Evolutionary conservation across 208 protist genomes (phyloP).

Genomic region (Crithidia sp.): DNA sequence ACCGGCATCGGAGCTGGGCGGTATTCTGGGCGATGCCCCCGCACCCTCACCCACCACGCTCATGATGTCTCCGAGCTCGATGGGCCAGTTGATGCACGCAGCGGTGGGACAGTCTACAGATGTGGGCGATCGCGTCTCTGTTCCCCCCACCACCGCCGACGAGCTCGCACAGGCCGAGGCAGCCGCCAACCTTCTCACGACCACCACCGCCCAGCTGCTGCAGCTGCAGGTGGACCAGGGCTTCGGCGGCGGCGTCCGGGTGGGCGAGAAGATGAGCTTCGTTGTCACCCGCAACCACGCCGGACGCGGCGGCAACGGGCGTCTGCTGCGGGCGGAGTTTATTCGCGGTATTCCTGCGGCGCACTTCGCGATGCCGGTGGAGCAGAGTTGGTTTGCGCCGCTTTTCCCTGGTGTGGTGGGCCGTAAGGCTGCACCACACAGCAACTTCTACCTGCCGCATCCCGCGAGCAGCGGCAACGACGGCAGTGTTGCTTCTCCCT

Average conservation of each 20-base stretch:
- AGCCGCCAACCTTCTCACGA: constrained; percentile 51
- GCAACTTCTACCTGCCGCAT: not conserved
- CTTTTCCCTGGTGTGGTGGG: constrained; percentile 49
- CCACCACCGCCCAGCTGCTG: constrained; percentile 54
- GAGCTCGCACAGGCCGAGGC: constrained; percentile 27
- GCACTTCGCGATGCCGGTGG: constrained; percentile 53
- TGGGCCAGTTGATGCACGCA: not conserved
- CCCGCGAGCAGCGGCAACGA: not conserved
- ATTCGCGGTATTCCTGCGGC: constrained; percentile 50
- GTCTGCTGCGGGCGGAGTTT: constrained; percentile 72
- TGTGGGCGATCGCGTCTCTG: constrained; percentile 17
- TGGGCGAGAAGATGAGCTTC: constrained; percentile 56
- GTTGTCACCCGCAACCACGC: constrained; percentile 63
- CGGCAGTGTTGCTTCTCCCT: not conserved
- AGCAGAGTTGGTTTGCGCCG: constrained; percentile 76
- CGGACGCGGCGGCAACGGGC: constrained; percentile 36
- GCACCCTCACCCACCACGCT: not conserved
- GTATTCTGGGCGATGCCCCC: constrained; percentile 12
- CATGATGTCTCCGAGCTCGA: not conserved
- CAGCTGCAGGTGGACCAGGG: constrained; percentile 48
- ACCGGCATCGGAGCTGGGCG: not conserved
- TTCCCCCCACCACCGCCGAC: constrained; percentile 35
- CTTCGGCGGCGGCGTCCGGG: constrained; percentile 34
- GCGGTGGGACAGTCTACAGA: not conserved
- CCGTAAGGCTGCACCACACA: constrained; percentile 18